Base-by-base conservation (phyloP, 139 green algal species). In the Chlorella vulgaris region DNA sequence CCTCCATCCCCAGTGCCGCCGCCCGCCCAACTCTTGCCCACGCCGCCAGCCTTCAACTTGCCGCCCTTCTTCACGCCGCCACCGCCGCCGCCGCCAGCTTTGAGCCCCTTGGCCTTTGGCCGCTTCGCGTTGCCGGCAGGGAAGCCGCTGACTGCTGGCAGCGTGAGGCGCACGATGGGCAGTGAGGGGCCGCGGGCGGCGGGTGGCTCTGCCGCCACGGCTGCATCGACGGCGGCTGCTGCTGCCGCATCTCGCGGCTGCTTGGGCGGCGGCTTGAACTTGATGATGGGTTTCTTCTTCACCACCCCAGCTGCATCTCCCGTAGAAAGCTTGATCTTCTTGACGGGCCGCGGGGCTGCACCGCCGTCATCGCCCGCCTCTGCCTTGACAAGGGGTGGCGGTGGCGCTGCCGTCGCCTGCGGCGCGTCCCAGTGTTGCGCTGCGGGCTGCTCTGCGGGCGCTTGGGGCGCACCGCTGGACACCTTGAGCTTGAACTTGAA, bases 401-500 rank as follows among this genome's bases (percentile, higher is more conserved):
- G n/a, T 26, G 22, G 7, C 10, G 50, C 15, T 31, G 47, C 38
- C 29, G 68, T 3, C 3, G 35, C 28, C 35, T 55, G 6, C 8
- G 66, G 66, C 13, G 4, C 13, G 66, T 53, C 36, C 66, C 29
- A 38, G 7, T 69, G 29, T 7, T 10, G 62, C 62, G 28, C 29
- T 6, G 6, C 10, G 7, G 28, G n/a, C 29, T 69, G 62, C 26
- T 39, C 18, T 40, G 62, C 18, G 31, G 68, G 55, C 26, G 10
- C 29, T 26, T 40, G 26, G 3, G 15, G 19, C 39, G 33, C 33
- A 22, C 18, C 53, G 28, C 4, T 35, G 7, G 26, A 35, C n/a
- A 81, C 15, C 40, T 74, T 81, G 36, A 81, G n/a, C 62, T 81
- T 81, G 26, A 81, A 40, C 76, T 81, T 81, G 76, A 81, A 81